Percentiles rank a stretch among this genome's conserved stretches.
Evolutionary conservation across 192 early-diverging fungal genomes (phyloP).

Genomic region (Geranomyces michiganensis): DNA sequence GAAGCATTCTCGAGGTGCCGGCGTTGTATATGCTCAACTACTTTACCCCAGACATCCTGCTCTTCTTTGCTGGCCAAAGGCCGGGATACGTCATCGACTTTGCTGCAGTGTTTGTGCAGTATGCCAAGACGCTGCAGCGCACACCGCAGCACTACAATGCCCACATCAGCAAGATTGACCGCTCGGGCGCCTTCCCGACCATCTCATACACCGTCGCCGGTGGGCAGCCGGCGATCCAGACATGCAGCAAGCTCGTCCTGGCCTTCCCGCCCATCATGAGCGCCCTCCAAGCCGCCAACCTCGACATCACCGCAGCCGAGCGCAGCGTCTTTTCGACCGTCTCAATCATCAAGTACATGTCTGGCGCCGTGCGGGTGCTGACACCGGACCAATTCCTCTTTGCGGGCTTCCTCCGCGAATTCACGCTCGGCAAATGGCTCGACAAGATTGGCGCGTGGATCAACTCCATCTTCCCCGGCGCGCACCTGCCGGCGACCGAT

Average conservation of each 20-base stretch:
- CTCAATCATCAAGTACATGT: no score
- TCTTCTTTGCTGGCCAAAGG: neutral
- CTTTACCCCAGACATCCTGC: slow-evolving; percentile 3
- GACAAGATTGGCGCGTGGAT: no score
- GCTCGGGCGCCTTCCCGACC: neutral
- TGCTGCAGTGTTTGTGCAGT: neutral
- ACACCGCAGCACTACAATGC: neutral
- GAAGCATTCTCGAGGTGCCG: neutral
- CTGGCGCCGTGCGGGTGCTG: no score
- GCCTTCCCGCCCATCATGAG: no score
- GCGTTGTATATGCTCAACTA: neutral
- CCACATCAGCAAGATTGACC: neutral
- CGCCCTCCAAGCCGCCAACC: no score
- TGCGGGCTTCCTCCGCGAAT: no score
- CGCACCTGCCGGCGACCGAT: no score
- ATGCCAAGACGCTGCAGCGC: neutral
- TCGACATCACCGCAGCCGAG: no score
- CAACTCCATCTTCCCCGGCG: no score
- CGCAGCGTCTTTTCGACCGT: no score
- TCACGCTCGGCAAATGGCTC: no score
- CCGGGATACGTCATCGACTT: slow-evolving; percentile 2
- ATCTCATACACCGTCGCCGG: neutral
- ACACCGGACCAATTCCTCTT: no score
- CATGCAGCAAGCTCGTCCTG: neutral
- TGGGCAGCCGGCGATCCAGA: neutral